These are phyloP conservation scores for Haberlea rhodopensis DNA, from an alignment of 257 asterid genomes.

Conservation along the genomic window DNA sequence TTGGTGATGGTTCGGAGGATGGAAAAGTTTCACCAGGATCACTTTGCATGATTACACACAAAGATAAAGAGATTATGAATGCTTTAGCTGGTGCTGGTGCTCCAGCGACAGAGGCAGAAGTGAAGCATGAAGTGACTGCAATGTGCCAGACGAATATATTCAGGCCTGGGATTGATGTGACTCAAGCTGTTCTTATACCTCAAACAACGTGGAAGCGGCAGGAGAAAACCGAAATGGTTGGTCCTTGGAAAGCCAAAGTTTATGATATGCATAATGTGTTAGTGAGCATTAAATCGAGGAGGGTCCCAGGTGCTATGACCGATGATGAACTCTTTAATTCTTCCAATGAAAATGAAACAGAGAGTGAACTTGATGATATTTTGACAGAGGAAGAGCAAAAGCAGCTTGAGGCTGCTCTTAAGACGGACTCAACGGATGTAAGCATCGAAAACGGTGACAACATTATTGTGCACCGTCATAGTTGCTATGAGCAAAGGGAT, in stretches of 20 bases:
- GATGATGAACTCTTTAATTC: slow-evolving; percentile 82
- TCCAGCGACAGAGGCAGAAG: slow-evolving; percentile 82
- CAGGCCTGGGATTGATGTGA: slow-evolving; percentile 94
- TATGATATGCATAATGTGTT: slow-evolving; percentile 95
- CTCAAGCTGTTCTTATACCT: slow-evolving; percentile 87
- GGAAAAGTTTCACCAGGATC: slow-evolving; percentile 81
- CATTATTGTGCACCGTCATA: slow-evolving; percentile 69
- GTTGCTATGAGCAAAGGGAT: slow-evolving; percentile 83
- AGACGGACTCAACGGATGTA: slow-evolving; percentile 58
- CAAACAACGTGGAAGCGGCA: slow-evolving; percentile 88
- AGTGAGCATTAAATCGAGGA: slow-evolving; percentile 90
- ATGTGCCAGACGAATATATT: slow-evolving; percentile 92
- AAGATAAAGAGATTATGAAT: slow-evolving; percentile 87
- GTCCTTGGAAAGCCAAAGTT: slow-evolving; percentile 85
- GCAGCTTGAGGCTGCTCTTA: slow-evolving; percentile 90
- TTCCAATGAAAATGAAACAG: slow-evolving; percentile 72
- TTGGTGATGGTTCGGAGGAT: slow-evolving; percentile 96
- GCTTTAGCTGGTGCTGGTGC: slow-evolving; percentile 97
- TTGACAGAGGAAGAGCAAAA: slow-evolving; percentile 84
- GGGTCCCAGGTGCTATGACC: slow-evolving; percentile 93
- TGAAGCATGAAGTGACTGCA: slow-evolving; percentile 78
- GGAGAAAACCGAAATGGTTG: slow-evolving; percentile 82
- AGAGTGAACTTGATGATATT: slow-evolving; percentile 68
- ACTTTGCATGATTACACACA: slow-evolving; percentile 80
- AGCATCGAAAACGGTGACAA: slow-evolving; percentile 55